Percentiles rank a stretch among this genome's conserved stretches.
Conservation (phyloP, 2,329 filamentous ascomycete species). For the Emydomyces testavorans region DNA sequence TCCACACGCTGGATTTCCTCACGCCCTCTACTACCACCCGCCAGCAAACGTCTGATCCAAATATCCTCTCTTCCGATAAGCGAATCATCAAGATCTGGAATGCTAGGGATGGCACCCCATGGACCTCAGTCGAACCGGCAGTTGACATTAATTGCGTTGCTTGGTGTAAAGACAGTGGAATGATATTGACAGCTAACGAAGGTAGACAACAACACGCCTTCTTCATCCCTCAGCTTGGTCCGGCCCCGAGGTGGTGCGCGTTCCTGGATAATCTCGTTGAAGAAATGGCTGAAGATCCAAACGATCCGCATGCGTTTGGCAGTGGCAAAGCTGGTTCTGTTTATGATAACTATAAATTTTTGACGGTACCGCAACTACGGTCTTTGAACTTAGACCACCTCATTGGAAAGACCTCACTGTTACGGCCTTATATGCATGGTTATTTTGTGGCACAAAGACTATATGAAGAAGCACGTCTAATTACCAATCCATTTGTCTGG, state of each 20-base stretch:
- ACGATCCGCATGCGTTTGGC: conserved; percentile 47
- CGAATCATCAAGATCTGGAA: conserved; percentile 97
- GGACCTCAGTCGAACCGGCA: conserved; percentile 89
- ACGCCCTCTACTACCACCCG: conserved; percentile 56
- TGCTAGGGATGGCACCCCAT: conserved; percentile 65
- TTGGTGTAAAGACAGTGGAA: conserved; percentile 83
- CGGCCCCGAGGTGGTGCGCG: conserved; percentile 87
- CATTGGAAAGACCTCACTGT: conserved; percentile 75
- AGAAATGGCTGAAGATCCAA: conserved; percentile 81
- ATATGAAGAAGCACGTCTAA: conserved; percentile 87
- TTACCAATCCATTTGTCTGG: conserved; percentile 86
- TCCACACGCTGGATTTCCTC: conserved; percentile 67
- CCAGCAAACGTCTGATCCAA: conserved; percentile 55
- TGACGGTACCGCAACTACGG: conserved; percentile 76
- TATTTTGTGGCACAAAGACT: conserved; percentile 93
- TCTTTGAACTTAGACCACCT: conserved; percentile 78
- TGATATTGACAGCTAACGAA: conserved; percentile 94
- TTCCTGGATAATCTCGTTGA: conserved; percentile 97
- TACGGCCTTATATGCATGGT: conserved; percentile 97
- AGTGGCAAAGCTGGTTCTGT: conserved; percentile 52
- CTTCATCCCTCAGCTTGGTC: conserved; percentile 85
- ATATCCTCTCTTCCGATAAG: conserved; percentile 85
- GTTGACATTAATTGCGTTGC: conserved; percentile 93
- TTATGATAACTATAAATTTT: conserved; percentile 99
- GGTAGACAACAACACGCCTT: conserved; percentile 90